Base-by-base conservation (phyloP, 2,329 filamentous ascomycete genomes). In the Sarocladium strictum region DNA sequence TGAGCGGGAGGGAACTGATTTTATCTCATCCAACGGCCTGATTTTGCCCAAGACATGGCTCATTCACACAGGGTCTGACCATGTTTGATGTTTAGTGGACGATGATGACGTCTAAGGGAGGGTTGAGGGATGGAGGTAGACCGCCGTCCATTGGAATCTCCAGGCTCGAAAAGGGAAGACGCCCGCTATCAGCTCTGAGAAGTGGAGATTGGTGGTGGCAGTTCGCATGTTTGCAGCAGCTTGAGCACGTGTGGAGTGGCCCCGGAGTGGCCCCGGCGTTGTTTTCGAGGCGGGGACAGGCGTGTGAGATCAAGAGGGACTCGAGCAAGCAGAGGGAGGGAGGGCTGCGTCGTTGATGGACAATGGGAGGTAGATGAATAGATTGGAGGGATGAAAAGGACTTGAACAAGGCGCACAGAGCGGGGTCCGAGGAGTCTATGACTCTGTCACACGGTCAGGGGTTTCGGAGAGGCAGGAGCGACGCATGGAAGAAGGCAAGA, bases 191-290 rank as follows among this genome's bases (percentile, higher is more conserved):
- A n/a, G 43, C 24, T 27, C 24, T 23, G 24, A 6, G 14, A 7
- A 47, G 43, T 47, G 43, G 43, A 27, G 43, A 27, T 47, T 27
- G 47, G 14, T 21, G 47, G 27, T 51, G 47, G n/a, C 47, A 51
- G 47, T 51, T 51, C 47, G 47, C 47, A 51, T 51, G 47, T 51
- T 51, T 51, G 47, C 47, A 51, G 47, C 47, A 10, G 43, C 4
- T 51, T 35, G 19, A 35, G 47, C 27, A 51, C 47, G 47, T 33
- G 47, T 35, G 47, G 47, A 32, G 47, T 51, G 47, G 24, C 29
- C n/a, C 47, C 47, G 47, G 26, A 51, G 47, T 51, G 47, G 24
- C 47, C 47, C 47, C 29, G 47, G 47, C 47, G 47, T 5, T 4
- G 43, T 4, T 27, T 24, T 49, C 27, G 43, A n/a, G 5, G 40